Base-by-base conservation (phyloP, 2,329 filamentous ascomycete species). In the Sporothrix mexicana region DNA sequence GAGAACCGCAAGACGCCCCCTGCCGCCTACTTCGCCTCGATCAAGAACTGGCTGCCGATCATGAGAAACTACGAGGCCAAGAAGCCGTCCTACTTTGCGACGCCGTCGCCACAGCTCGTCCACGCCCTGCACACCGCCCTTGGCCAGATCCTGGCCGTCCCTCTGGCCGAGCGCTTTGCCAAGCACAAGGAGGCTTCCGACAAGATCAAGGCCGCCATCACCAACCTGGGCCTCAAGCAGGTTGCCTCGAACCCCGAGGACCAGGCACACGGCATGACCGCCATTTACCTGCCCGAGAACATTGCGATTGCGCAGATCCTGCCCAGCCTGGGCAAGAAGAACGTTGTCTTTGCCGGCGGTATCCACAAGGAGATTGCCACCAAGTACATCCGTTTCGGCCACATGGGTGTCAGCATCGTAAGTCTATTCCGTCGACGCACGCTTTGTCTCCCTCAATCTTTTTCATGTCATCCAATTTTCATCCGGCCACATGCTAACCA, bases 11-110 rank as follows among this genome's bases (percentile, higher is more conserved):
- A 95, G 85, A 91, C 90, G 12, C 92, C 92, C 13, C 93, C 95
- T 1, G 88, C 90, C 23, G 93, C 94, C 25, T 99, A 98, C 88
- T 99, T 98, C 83, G 95, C 93, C 72, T 97, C 93, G 13, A 93
- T 98, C 87, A 95, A 94, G 87, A 98, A 98, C 84, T 99, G 96
- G 96, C 85, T 95, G 73, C 95, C 95, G 64, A 96, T 99, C 83
- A 98, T 99, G 95, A 91, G 96, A 85, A 98, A 98, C 85, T 99
- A 99, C 83, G 96, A 99, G 85, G 93, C 94, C 76, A 94, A 95
- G 86, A 99, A 98, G 85, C 90, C 96, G 51, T 97, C 94, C 1
- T 99, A 99, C 86, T 99, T 99, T 80, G 96, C 96, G 51, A 99
- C 96, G 1, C 96, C 96, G 0, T 94, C 95, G 4, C 96, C 96